A percentile compares a stretch with the other conserved stretches of the same genome.
phyloP scores from a whole-genome alignment of 441 rosid genomes.

The Metrosideros polymorpha region DNA sequence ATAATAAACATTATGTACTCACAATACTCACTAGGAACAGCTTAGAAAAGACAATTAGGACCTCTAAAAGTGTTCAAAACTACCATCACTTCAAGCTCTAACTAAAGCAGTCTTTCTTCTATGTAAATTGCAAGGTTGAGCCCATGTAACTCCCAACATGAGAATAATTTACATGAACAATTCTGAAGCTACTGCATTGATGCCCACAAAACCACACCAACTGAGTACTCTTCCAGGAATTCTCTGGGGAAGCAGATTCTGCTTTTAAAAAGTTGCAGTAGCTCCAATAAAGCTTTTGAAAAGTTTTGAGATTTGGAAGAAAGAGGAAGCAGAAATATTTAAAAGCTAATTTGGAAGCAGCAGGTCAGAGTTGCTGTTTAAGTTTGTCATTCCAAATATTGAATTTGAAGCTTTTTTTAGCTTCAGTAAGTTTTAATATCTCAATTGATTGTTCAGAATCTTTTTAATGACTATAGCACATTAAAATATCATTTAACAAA shows the following conservation, averaged over 20 bases:
- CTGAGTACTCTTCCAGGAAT: not conserved
- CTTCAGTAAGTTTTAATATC: not conserved
- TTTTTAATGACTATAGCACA: not conserved
- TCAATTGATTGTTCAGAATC: not conserved
- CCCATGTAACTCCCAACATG: not conserved
- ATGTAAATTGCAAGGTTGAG: not conserved
- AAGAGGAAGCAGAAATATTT: not conserved
- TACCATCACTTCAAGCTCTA: not conserved
- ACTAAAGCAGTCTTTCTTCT: not conserved
- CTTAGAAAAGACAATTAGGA: not conserved
- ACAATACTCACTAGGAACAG: not conserved
- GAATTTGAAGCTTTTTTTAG: not conserved
- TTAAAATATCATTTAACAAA: not conserved
- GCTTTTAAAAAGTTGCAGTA: not conserved
- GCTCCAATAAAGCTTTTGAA: not conserved
- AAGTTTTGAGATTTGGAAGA: not conserved
- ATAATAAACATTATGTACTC: constrained; percentile 4
- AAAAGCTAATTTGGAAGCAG: not conserved
- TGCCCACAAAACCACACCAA: not conserved
- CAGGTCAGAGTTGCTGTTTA: not conserved
- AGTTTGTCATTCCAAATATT: not conserved
- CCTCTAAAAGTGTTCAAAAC: not conserved
- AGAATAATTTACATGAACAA: not conserved
- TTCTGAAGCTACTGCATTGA: not conserved
- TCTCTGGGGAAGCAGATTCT: not conserved